Evolutionary conservation across 2,329 filamentous ascomycete species (phyloP).

Genomic region (Ceratocystis diversiconidia): DNA sequence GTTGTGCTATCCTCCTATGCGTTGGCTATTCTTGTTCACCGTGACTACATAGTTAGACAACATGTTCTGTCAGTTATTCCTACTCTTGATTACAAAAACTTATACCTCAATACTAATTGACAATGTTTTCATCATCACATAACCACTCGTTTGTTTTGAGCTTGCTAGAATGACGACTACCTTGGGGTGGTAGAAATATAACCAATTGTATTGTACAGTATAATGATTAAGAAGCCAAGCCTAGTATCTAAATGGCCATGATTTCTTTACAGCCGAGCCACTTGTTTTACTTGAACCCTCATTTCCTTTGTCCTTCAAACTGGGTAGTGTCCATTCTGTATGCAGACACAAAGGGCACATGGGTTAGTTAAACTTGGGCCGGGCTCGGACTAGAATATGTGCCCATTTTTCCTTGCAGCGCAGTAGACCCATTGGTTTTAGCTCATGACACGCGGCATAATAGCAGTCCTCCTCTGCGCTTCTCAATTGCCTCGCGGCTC

Average conservation of each 20-base stretch:
- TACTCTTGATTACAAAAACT: background rate
- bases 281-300: background rate
- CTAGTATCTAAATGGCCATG: background rate
- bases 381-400: background rate
- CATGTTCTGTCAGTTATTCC: background rate
- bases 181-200: slow-evolving; percentile 3
- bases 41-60: slow-evolving; percentile 1
- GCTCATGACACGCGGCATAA: slow-evolving; percentile 51
- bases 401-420: background rate
- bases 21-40: background rate
- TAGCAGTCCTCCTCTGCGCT: slow-evolving; percentile 65
- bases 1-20: background rate
- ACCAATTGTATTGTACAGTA: slow-evolving; percentile 18
- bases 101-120: too few species aligned
- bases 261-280: background rate
- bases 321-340: background rate
- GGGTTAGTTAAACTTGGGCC: background rate
- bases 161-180: background rate
- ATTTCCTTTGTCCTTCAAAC: background rate
- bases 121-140: too few species aligned
- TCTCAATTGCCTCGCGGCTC: slow-evolving; percentile 65
- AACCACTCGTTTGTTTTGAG: background rate
- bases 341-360: background rate
- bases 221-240: slow-evolving; percentile 8
- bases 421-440: background rate